Base-by-base conservation (phyloP, 495 filamentous ascomycete species). In the Patellaria atrata region DNA sequence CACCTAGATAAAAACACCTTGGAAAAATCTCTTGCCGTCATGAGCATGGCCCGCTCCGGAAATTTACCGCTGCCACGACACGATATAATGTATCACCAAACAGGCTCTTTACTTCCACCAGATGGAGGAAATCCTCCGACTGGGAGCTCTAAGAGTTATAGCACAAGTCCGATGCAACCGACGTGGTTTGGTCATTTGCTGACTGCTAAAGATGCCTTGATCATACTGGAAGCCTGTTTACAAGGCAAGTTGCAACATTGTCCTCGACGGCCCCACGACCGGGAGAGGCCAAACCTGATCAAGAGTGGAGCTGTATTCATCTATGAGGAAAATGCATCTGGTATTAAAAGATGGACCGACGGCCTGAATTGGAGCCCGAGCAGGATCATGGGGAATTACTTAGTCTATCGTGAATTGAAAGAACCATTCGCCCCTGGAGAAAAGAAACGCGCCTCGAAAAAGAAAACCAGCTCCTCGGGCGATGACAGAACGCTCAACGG, bases 311-410 rank as follows among this genome's bases (percentile, higher is more conserved):
- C 77, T 35, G 70, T 92, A 8, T 87, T 93, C 53, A 79, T 93
- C 43, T 93, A 92, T 56, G 81, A 89, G 50, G 82, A 92, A 51
- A 73, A 79, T 36, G 73, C 79, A 1, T 87, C 84, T 1, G 81
- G 80, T 2, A 91, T 94, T 56, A 91, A 87, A 59, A 69, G 86
- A 25, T 94, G 86, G 86, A 94, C 86, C 0, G 86, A 94, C 52
- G 83, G 84, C 2, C 68, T 81, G 9, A 72, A 73, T 12, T 94
- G 86, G 86, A 87, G 80, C 47, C 84, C 86, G 0, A 91, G 84
- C 53, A 75, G 86, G 11, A 86, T 93, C 22, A 58, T 89, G 27
- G 78, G 75, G 27, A 92, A 93, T 47, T 91, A 84, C 47, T 69
- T 94, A 20, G 68, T 94, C 41, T 94, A 94, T 52, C 77, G 86